A percentile compares a stretch with the other conserved stretches of the same genome.
These are phyloP conservation scores for Simplicillium aogashimaense DNA, from an alignment of 2,329 filamentous ascomycete genomes.

Conservation along the genomic window DNA sequence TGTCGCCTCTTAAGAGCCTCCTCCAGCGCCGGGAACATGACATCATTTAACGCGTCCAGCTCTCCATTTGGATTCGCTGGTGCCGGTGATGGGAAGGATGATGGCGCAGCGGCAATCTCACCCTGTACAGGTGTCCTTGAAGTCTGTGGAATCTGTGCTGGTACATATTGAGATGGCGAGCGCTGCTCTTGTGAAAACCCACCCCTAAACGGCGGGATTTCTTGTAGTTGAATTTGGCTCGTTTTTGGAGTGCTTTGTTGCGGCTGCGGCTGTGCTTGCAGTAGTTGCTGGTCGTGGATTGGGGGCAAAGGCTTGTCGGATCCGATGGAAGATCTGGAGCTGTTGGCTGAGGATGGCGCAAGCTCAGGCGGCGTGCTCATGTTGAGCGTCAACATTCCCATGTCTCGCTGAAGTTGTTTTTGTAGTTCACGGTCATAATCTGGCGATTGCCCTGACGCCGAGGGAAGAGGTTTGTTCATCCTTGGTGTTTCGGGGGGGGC, in stretches of 20 bases:
- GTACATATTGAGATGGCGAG: slow-evolving; percentile 17
- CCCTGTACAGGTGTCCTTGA: slow-evolving; percentile 9
- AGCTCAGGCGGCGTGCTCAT: slow-evolving; percentile 12
- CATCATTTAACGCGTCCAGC: slow-evolving; percentile 78
- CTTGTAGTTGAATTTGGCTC: slow-evolving; percentile 33
- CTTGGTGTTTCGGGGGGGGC: slow-evolving; percentile 33
- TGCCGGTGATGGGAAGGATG: slow-evolving; percentile 46
- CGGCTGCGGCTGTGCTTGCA: slow-evolving; percentile 10
- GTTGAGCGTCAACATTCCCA: slow-evolving; percentile 44
- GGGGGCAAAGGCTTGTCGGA: slow-evolving; percentile 9
- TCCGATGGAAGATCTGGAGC: neutral
- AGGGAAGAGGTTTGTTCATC: slow-evolving; percentile 35
- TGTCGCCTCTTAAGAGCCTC: slow-evolving; percentile 77
- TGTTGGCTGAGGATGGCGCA: slow-evolving; percentile 17
- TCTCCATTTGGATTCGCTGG: slow-evolving; percentile 54
- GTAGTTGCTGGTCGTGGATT: neutral
- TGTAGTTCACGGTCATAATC: slow-evolving; percentile 53
- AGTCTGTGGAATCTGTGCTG: slow-evolving; percentile 7
- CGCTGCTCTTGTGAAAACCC: slow-evolving; percentile 19
- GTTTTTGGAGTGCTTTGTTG: slow-evolving; percentile 28
- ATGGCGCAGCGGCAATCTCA: slow-evolving; percentile 24
- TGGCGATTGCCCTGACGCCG: slow-evolving; percentile 37
- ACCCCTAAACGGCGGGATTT: slow-evolving; percentile 46
- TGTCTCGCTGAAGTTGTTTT: slow-evolving; percentile 53
- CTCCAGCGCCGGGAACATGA: slow-evolving; percentile 87